Evolutionary conservation across 1,284 basidiomycete genomes (phyloP).

Genomic region (Rhizopogon hawkerae): DNA sequence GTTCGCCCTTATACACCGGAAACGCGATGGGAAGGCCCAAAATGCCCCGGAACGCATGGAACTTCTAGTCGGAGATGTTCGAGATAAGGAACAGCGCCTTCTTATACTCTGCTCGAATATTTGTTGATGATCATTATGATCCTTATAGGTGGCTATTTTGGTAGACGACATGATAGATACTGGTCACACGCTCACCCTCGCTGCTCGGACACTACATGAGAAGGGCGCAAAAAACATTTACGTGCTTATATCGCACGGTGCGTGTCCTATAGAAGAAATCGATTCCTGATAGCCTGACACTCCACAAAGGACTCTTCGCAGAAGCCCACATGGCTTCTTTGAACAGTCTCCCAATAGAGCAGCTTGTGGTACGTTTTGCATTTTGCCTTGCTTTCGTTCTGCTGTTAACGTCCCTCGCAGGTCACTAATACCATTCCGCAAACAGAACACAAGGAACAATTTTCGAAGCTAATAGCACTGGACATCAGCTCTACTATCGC

Average conservation of each 20-base stretch:
- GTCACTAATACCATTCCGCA: conserved; percentile 78
- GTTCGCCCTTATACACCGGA: conserved; percentile 94
- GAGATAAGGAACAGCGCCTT: conserved; percentile 62
- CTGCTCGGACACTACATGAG: conserved; percentile 78
- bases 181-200: conserved; percentile 80
- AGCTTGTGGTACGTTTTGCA: conserved; percentile 65
- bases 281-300: conserved; percentile 1
- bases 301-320: conserved; percentile 68
- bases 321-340: conserved; percentile 77
- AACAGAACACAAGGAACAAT: conserved; percentile 42
- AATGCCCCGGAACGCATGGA: conserved; percentile 78
- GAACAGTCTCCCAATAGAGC: conserved; percentile 72
- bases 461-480: conserved; percentile 63
- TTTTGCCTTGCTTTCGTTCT: neutral
- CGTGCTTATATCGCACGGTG: conserved; percentile 89
- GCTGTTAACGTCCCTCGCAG: conserved; percentile 22
- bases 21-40: conserved; percentile 56
- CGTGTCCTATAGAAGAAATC: conserved; percentile 16
- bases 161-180: conserved; percentile 99
- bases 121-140: conserved; percentile 8
- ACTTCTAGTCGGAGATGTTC: conserved; percentile 93
- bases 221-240: conserved; percentile 86
- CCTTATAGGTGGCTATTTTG: conserved; percentile 72
- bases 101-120: conserved; percentile 1
- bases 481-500: conserved; percentile 90